A percentile compares a stretch with the other conserved stretches of the same genome.
Evolutionary conservation across 768 basidiomycete genomes (phyloP).

Genomic region (Termitomyces sp.): DNA sequence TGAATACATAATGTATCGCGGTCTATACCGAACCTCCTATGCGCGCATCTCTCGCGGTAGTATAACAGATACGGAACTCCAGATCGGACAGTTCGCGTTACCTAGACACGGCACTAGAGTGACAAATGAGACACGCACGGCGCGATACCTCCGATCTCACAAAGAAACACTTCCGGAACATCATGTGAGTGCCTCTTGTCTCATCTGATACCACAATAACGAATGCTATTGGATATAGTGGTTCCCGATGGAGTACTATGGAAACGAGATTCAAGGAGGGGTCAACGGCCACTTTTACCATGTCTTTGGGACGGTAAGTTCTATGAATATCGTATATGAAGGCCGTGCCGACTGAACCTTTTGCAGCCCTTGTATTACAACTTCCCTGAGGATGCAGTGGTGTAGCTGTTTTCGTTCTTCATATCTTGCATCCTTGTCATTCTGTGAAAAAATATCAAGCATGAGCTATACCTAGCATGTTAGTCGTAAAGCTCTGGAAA

Average conservation of each 20-base stretch:
- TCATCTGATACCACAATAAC: neutral
- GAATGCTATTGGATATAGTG: constrained; percentile 35
- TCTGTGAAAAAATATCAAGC: no score
- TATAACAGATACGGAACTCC: constrained; percentile 88
- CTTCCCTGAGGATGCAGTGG: constrained; percentile 36
- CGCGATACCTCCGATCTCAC: constrained; percentile 59
- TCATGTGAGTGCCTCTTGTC: constrained; percentile 39
- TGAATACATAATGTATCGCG: constrained; percentile 86
- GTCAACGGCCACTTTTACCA: constrained; percentile 72
- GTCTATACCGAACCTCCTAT: constrained; percentile 73
- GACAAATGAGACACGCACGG: constrained; percentile 51
- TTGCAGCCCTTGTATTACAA: constrained; percentile 48
- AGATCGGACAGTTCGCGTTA: constrained; percentile 80
- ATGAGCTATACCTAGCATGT: neutral
- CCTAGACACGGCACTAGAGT: constrained; percentile 51
- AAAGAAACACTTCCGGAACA: constrained; percentile 63
- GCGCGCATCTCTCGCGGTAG: constrained; percentile 76
- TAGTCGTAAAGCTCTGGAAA: neutral
- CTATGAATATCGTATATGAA: neutral
- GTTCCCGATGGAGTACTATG: constrained; percentile 73
- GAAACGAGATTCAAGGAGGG: constrained; percentile 44
- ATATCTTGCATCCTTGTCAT: neutral
- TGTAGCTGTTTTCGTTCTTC: constrained; percentile 20
- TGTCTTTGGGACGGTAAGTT: constrained; percentile 64
- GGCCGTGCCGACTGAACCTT: neutral